Percentiles rank a stretch among this genome's conserved stretches.
phyloP scores from a whole-genome alignment of 768 basidiomycete genomes.

The Leucocoprinus leucothites region DNA sequence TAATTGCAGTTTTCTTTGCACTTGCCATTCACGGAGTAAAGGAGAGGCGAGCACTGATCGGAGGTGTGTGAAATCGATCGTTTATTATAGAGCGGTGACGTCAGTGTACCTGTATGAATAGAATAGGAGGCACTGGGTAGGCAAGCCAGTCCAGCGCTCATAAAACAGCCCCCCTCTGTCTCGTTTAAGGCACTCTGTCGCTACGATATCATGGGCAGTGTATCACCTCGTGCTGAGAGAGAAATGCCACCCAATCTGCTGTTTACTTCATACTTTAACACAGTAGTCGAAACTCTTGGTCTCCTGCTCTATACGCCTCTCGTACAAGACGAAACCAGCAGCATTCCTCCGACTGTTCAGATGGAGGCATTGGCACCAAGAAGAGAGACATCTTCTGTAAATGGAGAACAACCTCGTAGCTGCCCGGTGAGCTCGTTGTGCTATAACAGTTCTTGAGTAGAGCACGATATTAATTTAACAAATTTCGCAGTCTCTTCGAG shows the following conservation, averaged over 20 bases:
- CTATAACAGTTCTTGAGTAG: too few species aligned
- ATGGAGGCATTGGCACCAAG: conserved; percentile 21
- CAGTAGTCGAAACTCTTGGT: neutral
- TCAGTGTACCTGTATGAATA: too few species aligned
- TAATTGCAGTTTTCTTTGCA: conserved; percentile 28
- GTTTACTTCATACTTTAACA: neutral
- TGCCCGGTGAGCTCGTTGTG: too few species aligned
- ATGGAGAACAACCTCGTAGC: too few species aligned
- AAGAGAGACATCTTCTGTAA: neutral
- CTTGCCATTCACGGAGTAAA: conserved; percentile 6
- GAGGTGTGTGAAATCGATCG: neutral
- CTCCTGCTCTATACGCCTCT: conserved; percentile 27
- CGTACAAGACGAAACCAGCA: conserved; percentile 23
- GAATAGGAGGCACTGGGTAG: too few species aligned
- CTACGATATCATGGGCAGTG: too few species aligned
- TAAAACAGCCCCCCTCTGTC: too few species aligned
- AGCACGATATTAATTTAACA: conserved; percentile 13
- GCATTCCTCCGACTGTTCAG: conserved; percentile 19
- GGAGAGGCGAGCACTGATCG: neutral
- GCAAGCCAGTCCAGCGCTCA: too few species aligned
- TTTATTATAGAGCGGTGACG: neutral
- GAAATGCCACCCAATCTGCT: neutral
- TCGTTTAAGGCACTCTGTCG: too few species aligned
- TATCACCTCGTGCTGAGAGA: too few species aligned
- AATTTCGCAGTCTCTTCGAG: neutral